Evolutionary conservation across 306 rosid genomes (phyloP).

Genomic region (Cucurbita pepo): DNA sequence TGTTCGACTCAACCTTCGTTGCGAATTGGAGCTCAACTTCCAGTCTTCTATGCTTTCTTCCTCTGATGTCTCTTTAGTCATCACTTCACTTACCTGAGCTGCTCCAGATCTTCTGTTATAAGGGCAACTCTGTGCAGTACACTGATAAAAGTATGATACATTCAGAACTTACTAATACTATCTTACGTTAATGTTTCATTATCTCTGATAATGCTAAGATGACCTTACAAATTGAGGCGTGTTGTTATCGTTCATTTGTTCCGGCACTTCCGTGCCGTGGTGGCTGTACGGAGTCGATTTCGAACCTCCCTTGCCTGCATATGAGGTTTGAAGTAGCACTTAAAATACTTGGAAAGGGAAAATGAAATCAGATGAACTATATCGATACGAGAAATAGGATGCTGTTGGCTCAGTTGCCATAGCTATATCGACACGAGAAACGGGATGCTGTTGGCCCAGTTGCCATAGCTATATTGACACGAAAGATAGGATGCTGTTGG

Average conservation of each 20-base stretch:
- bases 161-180: background rate
- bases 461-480: no score
- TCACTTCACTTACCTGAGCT: constrained; percentile 10
- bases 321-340: background rate
- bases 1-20: constrained; percentile 14
- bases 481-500: no score
- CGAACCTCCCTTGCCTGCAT: constrained; percentile 16
- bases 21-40: constrained; percentile 17
- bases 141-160: constrained; percentile 21
- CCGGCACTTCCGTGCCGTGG: constrained; percentile 12
- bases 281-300: background rate
- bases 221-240: constrained; percentile 33
- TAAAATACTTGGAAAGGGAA: background rate
- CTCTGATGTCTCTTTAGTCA: constrained; percentile 6
- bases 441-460: no score
- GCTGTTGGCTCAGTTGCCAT: background rate
- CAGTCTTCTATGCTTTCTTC: constrained; percentile 14
- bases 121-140: constrained; percentile 7
- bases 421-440: background rate
- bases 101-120: constrained; percentile 9
- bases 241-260: constrained; percentile 14
- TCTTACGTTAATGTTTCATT: background rate
- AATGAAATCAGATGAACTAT: background rate
- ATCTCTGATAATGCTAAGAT: background rate
- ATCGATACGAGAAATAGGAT: background rate